These are phyloP conservation scores for Tolypocladium amazonense DNA, from an alignment of 2,329 filamentous ascomycete genomes.

Conservation along the genomic window DNA sequence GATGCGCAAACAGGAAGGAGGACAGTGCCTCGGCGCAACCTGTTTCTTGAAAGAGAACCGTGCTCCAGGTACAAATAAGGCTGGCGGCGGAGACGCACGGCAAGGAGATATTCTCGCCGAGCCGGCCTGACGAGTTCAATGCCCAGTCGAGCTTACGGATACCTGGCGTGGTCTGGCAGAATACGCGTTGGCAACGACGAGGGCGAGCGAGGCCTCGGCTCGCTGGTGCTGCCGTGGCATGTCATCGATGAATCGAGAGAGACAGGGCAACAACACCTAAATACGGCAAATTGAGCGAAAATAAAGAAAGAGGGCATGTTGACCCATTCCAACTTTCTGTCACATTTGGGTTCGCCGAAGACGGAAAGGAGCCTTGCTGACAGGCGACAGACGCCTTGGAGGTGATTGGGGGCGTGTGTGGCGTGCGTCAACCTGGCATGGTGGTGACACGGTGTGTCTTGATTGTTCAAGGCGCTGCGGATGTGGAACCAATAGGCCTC, in stretches of 20 bases:
- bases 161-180: not conserved
- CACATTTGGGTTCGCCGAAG: not conserved
- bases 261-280: not conserved
- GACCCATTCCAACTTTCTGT: not conserved
- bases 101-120: not conserved
- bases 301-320: not conserved
- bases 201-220: not conserved
- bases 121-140: not conserved
- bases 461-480: not conserved
- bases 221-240: not conserved
- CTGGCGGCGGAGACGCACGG: not conserved
- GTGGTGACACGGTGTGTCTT: not conserved
- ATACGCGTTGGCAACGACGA: not conserved
- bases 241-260: not conserved
- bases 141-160: not conserved
- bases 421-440: not conserved
- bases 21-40: not conserved
- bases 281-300: not conserved
- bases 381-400: not conserved
- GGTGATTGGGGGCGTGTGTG: not conserved
- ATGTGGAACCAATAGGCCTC: not conserved
- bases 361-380: not conserved
- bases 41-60: not conserved
- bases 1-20: not conserved
- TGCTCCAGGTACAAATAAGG: not conserved